Percentiles rank a stretch among this genome's conserved stretches.
phyloP scores from a whole-genome alignment of 2,329 filamentous ascomycete genomes.

The Tothia fuscella region DNA sequence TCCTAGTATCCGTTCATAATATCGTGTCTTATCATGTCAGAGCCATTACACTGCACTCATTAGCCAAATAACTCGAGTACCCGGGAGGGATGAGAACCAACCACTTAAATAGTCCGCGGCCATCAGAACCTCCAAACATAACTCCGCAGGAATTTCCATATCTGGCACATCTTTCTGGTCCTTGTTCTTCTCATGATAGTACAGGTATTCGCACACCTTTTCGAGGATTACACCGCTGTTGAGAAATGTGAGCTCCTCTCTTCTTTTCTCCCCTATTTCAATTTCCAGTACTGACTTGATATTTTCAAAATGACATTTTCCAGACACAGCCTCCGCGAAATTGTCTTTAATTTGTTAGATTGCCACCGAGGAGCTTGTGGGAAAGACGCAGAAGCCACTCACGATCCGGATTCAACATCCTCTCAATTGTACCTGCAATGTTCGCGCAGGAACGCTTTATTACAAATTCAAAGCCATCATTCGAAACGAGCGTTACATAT shows the following conservation, averaged over 20 bases:
- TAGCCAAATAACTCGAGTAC: not conserved
- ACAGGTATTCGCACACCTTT: slow-evolving; percentile 72
- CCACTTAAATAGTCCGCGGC: slow-evolving; percentile 65
- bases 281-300: slow-evolving; percentile 46
- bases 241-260: no score
- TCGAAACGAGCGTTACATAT: slow-evolving; percentile 66
- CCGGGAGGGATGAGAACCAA: slow-evolving; percentile 27
- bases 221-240: slow-evolving; percentile 60
- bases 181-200: slow-evolving; percentile 66
- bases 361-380: not conserved
- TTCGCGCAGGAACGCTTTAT: slow-evolving; percentile 58
- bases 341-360: slow-evolving; percentile 33
- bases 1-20: not conserved
- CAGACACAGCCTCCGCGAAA: slow-evolving; percentile 53
- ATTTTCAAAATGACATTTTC: slow-evolving; percentile 56
- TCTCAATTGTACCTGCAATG: slow-evolving; percentile 59
- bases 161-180: slow-evolving; percentile 63
- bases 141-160: slow-evolving; percentile 67
- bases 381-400: slow-evolving; percentile 23
- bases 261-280: not conserved
- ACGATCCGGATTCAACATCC: slow-evolving; percentile 63
- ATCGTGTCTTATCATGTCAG: not conserved
- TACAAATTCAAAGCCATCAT: slow-evolving; percentile 66
- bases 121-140: slow-evolving; percentile 66
- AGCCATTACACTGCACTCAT: not conserved